phyloP scores from a whole-genome alignment of 306 rosid genomes.

The Ormosia semicastrata region DNA sequence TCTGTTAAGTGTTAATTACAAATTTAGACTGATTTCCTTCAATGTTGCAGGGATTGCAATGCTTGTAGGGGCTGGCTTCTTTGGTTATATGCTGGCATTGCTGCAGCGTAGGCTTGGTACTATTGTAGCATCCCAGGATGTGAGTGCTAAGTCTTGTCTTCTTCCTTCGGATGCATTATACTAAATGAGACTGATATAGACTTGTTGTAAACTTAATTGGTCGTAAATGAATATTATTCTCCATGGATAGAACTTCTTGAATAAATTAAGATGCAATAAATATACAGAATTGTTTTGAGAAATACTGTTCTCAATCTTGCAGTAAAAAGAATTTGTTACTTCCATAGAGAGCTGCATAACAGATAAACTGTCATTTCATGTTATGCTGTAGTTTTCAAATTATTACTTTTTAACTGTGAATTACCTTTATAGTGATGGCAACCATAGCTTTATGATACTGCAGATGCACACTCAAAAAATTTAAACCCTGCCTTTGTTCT shows the following conservation, averaged over 20 bases:
- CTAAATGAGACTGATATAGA: background rate
- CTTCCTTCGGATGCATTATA: constrained; percentile 20
- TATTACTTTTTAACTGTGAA: background rate
- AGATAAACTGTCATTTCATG: background rate
- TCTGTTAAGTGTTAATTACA: background rate
- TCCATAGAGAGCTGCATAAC: background rate
- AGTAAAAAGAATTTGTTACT: constrained; percentile 3
- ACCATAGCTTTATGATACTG: background rate
- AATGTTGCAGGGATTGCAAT: constrained; percentile 62
- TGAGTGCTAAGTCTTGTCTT: constrained; percentile 44
- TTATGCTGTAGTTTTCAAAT: background rate
- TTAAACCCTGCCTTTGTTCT: background rate
- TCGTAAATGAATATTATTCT: constrained; percentile 7
- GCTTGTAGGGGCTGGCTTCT: constrained; percentile 86
- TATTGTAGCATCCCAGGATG: constrained; percentile 63
- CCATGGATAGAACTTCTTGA: background rate
- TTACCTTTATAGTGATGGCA: background rate
- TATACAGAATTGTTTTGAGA: constrained; percentile 4
- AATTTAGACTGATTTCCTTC: constrained; percentile 21
- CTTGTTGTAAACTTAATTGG: background rate
- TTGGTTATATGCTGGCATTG: constrained; percentile 89
- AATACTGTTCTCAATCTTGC: background rate
- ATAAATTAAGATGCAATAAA: background rate
- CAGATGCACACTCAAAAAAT: background rate
- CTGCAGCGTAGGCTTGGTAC: constrained; percentile 75